These are phyloP conservation scores for Scutellaria minor DNA, from an alignment of 257 asterid species.

Conservation along the genomic window DNA sequence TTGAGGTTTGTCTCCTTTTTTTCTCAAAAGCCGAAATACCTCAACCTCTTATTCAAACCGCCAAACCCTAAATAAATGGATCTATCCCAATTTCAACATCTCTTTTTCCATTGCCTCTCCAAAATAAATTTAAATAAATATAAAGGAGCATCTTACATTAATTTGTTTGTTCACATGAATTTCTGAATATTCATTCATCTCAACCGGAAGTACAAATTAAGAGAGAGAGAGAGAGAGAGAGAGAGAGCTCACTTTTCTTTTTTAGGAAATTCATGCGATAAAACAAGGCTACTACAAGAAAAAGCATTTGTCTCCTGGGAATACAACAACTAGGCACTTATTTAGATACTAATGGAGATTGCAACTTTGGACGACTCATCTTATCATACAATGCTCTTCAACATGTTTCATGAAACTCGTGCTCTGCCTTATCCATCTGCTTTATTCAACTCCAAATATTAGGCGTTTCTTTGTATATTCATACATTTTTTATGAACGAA, in stretches of 20 bases:
- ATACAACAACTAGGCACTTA: conserved; percentile 52
- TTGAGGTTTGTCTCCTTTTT: not conserved
- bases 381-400: conserved; percentile 37
- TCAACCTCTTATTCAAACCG: conserved; percentile 35
- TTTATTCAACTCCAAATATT: conserved; percentile 13
- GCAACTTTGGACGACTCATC: conserved; percentile 20
- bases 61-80: conserved; percentile 22
- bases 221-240: not conserved
- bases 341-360: conserved; percentile 44
- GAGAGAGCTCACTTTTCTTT: conserved; percentile 21
- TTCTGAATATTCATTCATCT: too few relatives aligned
- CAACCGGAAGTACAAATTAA: too few relatives aligned
- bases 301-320: conserved; percentile 45
- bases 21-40: conserved; percentile 44
- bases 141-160: too few relatives aligned
- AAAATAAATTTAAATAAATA: too few relatives aligned
- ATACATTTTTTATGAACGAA: not conserved
- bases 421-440: conserved; percentile 29
- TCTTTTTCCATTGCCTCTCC: not conserved
- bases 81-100: conserved; percentile 29
- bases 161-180: too few relatives aligned
- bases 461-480: conserved; percentile 12
- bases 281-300: conserved; percentile 37
- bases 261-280: conserved; percentile 31
- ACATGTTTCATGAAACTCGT: conserved; percentile 30